phyloP scores from a whole-genome alignment of 2,329 filamentous ascomycete species.

The Colletotrichum sp. region DNA sequence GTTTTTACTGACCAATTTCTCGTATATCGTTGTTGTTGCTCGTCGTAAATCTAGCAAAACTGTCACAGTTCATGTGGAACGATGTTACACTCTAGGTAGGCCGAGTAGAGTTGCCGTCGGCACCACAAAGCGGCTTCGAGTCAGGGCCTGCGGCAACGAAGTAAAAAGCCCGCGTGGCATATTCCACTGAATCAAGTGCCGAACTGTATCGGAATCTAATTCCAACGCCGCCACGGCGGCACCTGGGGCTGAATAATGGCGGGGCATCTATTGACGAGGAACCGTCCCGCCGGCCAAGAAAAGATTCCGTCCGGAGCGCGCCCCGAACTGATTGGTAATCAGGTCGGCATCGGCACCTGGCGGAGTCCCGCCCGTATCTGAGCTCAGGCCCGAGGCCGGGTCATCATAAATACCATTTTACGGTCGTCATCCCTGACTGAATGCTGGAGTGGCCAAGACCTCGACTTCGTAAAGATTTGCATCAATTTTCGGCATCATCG shows the following conservation, averaged over 20 bases:
- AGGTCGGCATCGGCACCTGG: neutral
- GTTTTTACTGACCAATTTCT: neutral
- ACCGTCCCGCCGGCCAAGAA: neutral
- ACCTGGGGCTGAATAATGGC: conserved; percentile 3
- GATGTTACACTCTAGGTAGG: neutral
- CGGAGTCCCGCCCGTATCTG: conserved; percentile 12
- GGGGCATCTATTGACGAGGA: neutral
- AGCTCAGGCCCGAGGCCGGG: neutral
- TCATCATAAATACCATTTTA: neutral
- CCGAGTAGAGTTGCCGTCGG: neutral
- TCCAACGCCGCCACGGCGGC: neutral
- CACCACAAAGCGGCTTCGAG: neutral
- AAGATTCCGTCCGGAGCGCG: conserved; percentile 14
- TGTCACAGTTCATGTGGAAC: neutral
- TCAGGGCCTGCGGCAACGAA: neutral
- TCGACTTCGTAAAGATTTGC: neutral
- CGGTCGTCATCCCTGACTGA: neutral
- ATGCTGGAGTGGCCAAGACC: neutral
- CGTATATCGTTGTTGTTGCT: neutral
- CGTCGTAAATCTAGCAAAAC: neutral
- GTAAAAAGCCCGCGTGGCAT: neutral
- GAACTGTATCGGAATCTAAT: neutral
- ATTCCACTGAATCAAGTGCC: neutral
- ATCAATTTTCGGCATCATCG: neutral
- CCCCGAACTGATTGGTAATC: conserved; percentile 18